Evolutionary conservation across 805 yeast species (phyloP).

Genomic region (Pichia kluyveri): DNA sequence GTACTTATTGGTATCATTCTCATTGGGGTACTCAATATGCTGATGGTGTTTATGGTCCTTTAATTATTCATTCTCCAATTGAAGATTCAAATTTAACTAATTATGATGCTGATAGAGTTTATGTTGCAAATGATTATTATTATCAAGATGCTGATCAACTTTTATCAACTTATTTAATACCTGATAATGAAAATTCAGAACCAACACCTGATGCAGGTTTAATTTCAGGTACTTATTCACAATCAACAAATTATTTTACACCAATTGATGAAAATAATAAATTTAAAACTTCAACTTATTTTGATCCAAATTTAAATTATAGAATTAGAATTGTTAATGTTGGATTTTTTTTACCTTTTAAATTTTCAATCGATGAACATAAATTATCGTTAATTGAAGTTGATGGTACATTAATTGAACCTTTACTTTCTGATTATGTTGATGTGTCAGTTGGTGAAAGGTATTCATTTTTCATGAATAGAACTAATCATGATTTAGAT

Average conservation of each 20-base stretch:
- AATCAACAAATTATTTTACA: constrained; percentile 9
- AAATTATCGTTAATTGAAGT: constrained; percentile 45
- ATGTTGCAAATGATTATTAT: constrained; percentile 42
- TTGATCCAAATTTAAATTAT: constrained; percentile 37
- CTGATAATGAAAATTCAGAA: constrained; percentile 17
- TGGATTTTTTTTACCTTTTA: constrained; percentile 52
- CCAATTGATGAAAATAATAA: constrained; percentile 1
- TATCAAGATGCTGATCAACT: constrained; percentile 23
- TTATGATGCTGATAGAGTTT: constrained; percentile 39
- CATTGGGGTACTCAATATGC: constrained; percentile 18
- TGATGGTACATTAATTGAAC: constrained; percentile 50
- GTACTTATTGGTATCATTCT: constrained; percentile 21
- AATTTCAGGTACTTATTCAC: constrained; percentile 16
- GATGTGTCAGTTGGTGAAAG: constrained; percentile 16
- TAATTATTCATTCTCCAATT: constrained; percentile 13
- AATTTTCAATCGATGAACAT: constrained; percentile 45
- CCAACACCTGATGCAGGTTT: constrained; percentile 20
- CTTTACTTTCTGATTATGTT: constrained; percentile 17
- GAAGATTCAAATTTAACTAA: constrained; percentile 19
- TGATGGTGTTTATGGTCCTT: constrained; percentile 19
- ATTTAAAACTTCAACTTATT: constrained; percentile 14
- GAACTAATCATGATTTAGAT: not conserved
- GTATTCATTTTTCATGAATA: constrained; percentile 14
- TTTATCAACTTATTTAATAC: constrained; percentile 11
- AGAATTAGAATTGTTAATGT: constrained; percentile 42